phyloP scores from a whole-genome alignment of 768 basidiomycete genomes.

The Naematelia encephala region DNA sequence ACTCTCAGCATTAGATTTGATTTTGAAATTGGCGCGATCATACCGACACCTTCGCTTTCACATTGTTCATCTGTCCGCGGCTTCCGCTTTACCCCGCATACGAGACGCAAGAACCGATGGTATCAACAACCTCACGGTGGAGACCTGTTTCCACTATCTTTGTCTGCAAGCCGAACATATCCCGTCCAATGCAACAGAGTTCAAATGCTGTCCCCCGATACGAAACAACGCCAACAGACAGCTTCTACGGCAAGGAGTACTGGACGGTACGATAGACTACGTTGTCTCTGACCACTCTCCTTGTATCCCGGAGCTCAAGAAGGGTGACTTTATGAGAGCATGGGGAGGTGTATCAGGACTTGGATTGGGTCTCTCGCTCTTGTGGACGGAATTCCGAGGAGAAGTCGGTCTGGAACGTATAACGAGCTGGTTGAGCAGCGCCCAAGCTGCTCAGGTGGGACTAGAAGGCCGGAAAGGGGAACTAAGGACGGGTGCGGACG shows the following conservation, averaged over 20 bases:
- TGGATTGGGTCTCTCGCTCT: slow-evolving; percentile 78
- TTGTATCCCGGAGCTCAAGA: slow-evolving; percentile 77
- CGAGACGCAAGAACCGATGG: slow-evolving; percentile 62
- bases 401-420: slow-evolving; percentile 58
- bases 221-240: slow-evolving; percentile 70
- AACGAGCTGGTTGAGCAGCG: slow-evolving; percentile 69
- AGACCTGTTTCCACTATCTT: slow-evolving; percentile 98
- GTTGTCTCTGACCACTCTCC: slow-evolving; percentile 97
- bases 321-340: slow-evolving; percentile 71
- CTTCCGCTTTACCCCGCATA: slow-evolving; percentile 73
- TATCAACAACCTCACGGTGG: slow-evolving; percentile 72
- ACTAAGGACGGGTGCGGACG: slow-evolving; percentile 71
- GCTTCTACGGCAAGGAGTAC: slow-evolving; percentile 73
- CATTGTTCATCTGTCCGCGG: slow-evolving; percentile 91
- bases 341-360: slow-evolving; percentile 95
- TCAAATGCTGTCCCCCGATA: slow-evolving; percentile 96
- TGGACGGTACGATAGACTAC: slow-evolving; percentile 76
- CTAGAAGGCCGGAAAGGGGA: slow-evolving; percentile 68
- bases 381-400: slow-evolving; percentile 70
- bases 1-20: slow-evolving; percentile 71
- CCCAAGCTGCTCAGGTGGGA: slow-evolving; percentile 76
- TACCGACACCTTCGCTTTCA: slow-evolving; percentile 66
- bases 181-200: slow-evolving; percentile 66
- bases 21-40: slow-evolving; percentile 62
- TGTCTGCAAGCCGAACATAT: slow-evolving; percentile 69